Evolutionary conservation across 768 basidiomycete species (phyloP).

Genomic region (Inosperma sp.): DNA sequence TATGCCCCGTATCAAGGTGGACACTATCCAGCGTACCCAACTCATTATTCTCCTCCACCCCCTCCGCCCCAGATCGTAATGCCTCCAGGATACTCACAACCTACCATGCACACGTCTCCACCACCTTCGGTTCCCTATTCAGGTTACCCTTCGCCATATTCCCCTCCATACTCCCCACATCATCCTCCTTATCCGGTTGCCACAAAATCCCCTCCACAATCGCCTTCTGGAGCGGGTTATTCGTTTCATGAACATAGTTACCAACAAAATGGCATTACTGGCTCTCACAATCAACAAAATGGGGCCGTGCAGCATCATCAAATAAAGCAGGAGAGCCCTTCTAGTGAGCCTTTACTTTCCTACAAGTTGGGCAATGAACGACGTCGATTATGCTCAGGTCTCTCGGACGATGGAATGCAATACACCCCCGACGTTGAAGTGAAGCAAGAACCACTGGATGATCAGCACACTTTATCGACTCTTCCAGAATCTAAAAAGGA

Average conservation of each 20-base stretch:
- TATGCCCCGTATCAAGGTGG: constrained; percentile 12
- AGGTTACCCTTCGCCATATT: constrained; percentile 9
- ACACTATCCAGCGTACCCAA: constrained; percentile 12
- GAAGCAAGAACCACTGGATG: constrained; percentile 5
- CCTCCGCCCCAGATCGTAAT: constrained; percentile 3
- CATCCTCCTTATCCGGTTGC: constrained; percentile 2
- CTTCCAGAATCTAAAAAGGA: constrained; percentile 1
- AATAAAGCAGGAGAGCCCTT: not conserved
- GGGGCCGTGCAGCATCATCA: not conserved
- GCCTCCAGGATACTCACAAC: constrained; percentile 7
- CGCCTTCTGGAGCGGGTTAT: not conserved
- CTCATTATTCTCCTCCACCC: constrained; percentile 1
- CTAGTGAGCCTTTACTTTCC: not conserved
- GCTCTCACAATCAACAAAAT: not conserved
- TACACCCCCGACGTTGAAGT: constrained; percentile 2
- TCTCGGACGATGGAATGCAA: not conserved
- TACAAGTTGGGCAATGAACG: not conserved
- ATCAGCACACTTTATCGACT: not conserved
- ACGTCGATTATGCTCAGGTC: not conserved
- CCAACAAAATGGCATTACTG: not conserved
- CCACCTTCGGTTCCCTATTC: constrained; percentile 10
- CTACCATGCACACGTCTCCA: constrained; percentile 19
- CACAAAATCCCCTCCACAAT: constrained; percentile 5
- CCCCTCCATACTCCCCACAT: constrained; percentile 7
- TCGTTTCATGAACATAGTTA: not conserved